A percentile compares a stretch with the other conserved stretches of the same genome.
These are phyloP conservation scores for Excoecaria cochinchinensis DNA, from an alignment of 345 rosid species.

Conservation along the genomic window DNA sequence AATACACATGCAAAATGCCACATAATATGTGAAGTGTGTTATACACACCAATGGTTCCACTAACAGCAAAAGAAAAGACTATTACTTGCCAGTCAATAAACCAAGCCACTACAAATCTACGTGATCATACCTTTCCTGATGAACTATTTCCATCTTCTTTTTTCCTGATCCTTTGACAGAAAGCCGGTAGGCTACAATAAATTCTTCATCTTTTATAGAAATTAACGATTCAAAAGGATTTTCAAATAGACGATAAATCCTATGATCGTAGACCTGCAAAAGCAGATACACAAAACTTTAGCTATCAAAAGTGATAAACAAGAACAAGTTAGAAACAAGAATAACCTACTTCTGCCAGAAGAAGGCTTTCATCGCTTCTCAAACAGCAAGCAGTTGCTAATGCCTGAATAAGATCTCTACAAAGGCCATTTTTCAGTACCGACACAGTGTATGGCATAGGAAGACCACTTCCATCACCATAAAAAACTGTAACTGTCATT, in stretches of 20 bases:
- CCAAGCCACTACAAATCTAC: constrained; percentile 8
- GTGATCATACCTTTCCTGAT: constrained; percentile 56
- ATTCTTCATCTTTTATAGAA: constrained; percentile 72
- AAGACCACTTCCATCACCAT: constrained; percentile 66
- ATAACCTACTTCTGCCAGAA: constrained; percentile 71
- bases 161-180: constrained; percentile 55
- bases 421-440: constrained; percentile 65
- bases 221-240: constrained; percentile 45
- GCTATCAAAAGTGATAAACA: constrained; percentile 9
- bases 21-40: not conserved
- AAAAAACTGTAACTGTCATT: constrained; percentile 83
- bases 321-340: constrained; percentile 2
- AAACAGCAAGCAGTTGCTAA: constrained; percentile 74
- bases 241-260: constrained; percentile 57
- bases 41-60: not conserved
- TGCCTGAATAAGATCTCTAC: constrained; percentile 72
- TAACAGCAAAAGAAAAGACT: not conserved
- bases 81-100: not conserved
- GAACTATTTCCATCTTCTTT: constrained; percentile 62
- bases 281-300: constrained; percentile 18
- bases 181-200: constrained; percentile 77
- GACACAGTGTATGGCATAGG: constrained; percentile 78
- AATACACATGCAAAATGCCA: not conserved
- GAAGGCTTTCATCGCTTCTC: constrained; percentile 67
- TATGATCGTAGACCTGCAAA: constrained; percentile 62